Conservation (phyloP, 2,329 filamentous ascomycete genomes). For the Alternaria novae-zelandiae region DNA sequence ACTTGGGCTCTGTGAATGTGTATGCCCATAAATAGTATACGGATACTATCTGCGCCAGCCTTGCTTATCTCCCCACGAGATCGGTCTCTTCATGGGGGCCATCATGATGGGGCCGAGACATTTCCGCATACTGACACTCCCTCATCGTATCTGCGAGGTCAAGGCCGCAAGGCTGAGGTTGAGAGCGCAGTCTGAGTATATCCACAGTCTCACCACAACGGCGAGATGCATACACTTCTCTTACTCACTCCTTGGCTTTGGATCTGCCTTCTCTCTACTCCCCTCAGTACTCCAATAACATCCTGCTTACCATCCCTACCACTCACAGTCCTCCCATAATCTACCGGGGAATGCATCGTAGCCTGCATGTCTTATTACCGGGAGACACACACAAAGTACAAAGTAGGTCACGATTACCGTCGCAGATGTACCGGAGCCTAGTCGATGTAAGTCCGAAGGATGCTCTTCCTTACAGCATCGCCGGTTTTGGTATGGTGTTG, state of each 20-base stretch:
- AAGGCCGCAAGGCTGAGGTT: constrained; percentile 1
- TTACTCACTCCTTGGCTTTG: neutral
- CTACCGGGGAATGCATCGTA: neutral
- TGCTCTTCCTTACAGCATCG: neutral
- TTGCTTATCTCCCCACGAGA: neutral
- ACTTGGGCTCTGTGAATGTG: neutral
- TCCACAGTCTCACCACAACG: neutral
- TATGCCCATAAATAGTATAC: neutral
- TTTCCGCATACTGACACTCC: neutral
- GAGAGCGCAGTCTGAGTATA: neutral
- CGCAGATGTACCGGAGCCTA: neutral
- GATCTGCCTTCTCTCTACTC: neutral
- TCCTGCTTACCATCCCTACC: neutral
- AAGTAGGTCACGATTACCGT: neutral
- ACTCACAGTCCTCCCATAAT: neutral
- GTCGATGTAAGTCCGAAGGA: neutral
- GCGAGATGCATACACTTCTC: neutral
- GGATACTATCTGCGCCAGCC: neutral
- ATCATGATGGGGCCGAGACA: neutral
- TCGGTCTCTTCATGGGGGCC: neutral
- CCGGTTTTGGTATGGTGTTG: neutral
- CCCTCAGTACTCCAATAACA: neutral
- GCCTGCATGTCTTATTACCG: neutral
- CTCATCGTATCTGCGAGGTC: neutral
- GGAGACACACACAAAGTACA: neutral